Evolutionary conservation across 768 basidiomycete species (phyloP), one percentile per base, ranked within the genome.

Genomic region (Suillus discolor): DNA sequence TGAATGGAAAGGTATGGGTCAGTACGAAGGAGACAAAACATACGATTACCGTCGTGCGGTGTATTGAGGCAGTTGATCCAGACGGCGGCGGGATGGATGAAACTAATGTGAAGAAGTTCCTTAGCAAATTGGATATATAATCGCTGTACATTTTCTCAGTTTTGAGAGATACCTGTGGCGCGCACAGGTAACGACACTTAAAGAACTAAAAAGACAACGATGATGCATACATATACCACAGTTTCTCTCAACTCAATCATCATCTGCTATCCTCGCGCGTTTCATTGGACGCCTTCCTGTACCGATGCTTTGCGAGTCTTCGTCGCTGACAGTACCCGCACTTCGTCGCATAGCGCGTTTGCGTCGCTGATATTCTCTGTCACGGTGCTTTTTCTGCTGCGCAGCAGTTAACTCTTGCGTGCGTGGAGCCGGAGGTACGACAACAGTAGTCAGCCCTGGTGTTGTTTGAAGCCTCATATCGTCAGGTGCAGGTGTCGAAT

Each of bases 1-100:
- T 92, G 76, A 99, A 99, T 73, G 97, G 96, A 2, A 86, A 92
- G 51, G 87, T 97, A 20, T 99, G 97, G 97, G 77, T 98, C 69
- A 91, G 83, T 65, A 81, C 94, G 8, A 89, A 89, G 69, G 89
- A 92, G 51, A 78, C 84, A 13, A 87, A 84, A 69, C 88, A 93
- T 71, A 90, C 87, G 12, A 91, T 98, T 61, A 89, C 89, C 7
- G 80, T 90, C 28, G 81, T 87, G 65, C 85, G 93, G 57, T 93
- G 93, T 72, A 89, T 99, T 45, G 90, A 95, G 73, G 88, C 85
- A 18, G 89, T 87, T 13, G 94, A 97, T 75, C 85, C 90, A 25
- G 91, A 91, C 67, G 87, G 87, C 6, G 87, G 84, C 13, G 85
- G 87, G 4, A 81, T 89, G 83, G 84, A 86, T 63, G 84, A 86